Percentiles rank a stretch among this genome's conserved stretches.
phyloP scores from a whole-genome alignment of 331 rosid species.

The Erythrophleum ivorense region DNA sequence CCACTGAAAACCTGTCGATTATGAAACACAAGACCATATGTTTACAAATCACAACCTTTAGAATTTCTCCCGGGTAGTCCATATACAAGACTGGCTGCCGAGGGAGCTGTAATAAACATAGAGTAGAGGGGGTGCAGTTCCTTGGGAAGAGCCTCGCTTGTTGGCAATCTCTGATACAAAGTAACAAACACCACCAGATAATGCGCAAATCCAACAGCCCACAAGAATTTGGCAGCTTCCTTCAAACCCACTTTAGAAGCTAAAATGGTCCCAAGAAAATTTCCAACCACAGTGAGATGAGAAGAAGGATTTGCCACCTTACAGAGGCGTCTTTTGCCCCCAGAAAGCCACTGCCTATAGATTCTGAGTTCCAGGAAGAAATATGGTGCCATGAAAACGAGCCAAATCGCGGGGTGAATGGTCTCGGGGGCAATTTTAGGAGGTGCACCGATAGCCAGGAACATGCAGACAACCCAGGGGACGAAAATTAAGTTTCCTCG shows the following conservation, averaged over 20 bases:
- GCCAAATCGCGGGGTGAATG: slow-evolving; percentile 79
- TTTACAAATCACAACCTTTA: background rate
- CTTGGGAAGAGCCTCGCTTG: slow-evolving; percentile 83
- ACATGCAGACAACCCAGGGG: slow-evolving; percentile 91
- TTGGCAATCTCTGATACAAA: slow-evolving; percentile 84
- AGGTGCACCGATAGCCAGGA: slow-evolving; percentile 69
- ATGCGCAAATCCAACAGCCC: slow-evolving; percentile 92
- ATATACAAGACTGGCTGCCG: slow-evolving; percentile 71
- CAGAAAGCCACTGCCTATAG: slow-evolving; percentile 91
- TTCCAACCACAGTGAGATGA: slow-evolving; percentile 83
- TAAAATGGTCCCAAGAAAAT: slow-evolving; percentile 85
- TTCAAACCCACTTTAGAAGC: slow-evolving; percentile 82
- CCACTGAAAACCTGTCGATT: slow-evolving; percentile 77
- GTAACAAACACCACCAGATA: slow-evolving; percentile 83
- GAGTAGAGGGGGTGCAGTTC: slow-evolving; percentile 93
- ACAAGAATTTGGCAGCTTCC: slow-evolving; percentile 83
- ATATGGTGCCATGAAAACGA: slow-evolving; percentile 74
- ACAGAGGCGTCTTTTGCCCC: slow-evolving; percentile 78
- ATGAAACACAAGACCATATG: background rate
- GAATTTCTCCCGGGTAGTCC: background rate
- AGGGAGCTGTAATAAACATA: slow-evolving; percentile 94
- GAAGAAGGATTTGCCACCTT: slow-evolving; percentile 83
- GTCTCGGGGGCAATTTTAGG: slow-evolving; percentile 42
- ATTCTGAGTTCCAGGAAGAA: slow-evolving; percentile 82
- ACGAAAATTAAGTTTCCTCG: slow-evolving; percentile 88